Evolutionary conservation across 2,329 filamentous ascomycete genomes (phyloP).

Genomic region (Phialophora chinensis): DNA sequence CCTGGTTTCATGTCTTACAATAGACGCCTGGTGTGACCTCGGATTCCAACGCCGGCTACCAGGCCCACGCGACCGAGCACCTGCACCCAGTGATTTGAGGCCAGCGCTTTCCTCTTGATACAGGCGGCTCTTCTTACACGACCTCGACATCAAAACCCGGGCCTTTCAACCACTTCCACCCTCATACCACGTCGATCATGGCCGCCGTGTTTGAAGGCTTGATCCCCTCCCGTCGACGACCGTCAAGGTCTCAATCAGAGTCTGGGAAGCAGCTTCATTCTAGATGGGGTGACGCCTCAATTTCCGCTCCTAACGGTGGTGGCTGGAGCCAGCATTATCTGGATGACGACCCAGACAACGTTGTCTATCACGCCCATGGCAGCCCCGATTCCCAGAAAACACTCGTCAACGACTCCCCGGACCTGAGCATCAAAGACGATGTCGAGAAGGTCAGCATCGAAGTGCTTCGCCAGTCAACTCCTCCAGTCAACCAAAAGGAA

Average conservation of each 20-base stretch:
- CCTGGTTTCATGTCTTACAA: conserved; percentile 12
- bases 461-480: conserved; percentile 15
- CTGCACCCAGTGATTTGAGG: conserved; percentile 8
- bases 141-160: conserved; percentile 2
- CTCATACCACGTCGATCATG: conserved; percentile 23
- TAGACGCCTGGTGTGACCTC: conserved; percentile 10
- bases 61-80: not conserved
- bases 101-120: conserved; percentile 11
- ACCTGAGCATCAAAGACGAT: conserved; percentile 19
- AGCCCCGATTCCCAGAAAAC: conserved; percentile 36
- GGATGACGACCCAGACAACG: conserved; percentile 24
- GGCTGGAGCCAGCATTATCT: conserved; percentile 47
- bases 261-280: conserved; percentile 42
- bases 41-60: not conserved
- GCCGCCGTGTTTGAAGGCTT: conserved; percentile 31
- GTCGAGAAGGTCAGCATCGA: conserved; percentile 16
- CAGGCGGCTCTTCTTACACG: conserved; percentile 11
- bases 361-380: conserved; percentile 25
- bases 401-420: conserved; percentile 32
- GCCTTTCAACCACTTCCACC: not conserved
- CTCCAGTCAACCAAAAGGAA: conserved; percentile 29
- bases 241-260: conserved; percentile 31
- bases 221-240: conserved; percentile 26
- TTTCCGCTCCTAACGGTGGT: conserved; percentile 49
- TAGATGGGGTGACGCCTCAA: conserved; percentile 50